Base-by-base conservation (phyloP, 768 basidiomycete species). In the Pilatotrama ljubarskyi region DNA sequence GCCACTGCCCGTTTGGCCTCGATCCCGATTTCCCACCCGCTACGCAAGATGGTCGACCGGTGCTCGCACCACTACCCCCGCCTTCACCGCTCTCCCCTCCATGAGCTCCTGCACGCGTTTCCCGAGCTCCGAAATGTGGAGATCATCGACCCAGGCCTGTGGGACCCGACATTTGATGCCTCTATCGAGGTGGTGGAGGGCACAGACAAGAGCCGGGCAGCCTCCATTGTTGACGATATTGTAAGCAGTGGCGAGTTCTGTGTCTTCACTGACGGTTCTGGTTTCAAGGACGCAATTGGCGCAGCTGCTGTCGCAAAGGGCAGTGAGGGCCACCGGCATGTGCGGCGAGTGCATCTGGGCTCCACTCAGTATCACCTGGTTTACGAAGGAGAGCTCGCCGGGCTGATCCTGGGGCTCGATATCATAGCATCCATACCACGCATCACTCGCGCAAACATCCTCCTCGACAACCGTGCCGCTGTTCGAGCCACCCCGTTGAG, bases 81-180 rank as follows among this genome's bases (percentile, higher is more conserved):
- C 24, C 22, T 43, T 5, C 70, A 72, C 46, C 59, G 51, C 4
- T 46, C 63, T 0, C 61, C 69, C 0, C 60, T 73, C 10, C 72
- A 72, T 48, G 41, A 61, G 2, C 47, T 49, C 29, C n/a, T 49
- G 9, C 11, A 18, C 47, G 26, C 47, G 1, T 49, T 49, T 29
- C 26, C 52, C 5, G 24, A 43, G 26, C 25, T 43, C n/a, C 40
- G 52, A 36, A 29, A 20, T 5, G 42, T 32, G 2, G 26, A 26
- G 10, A 15, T 41, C 32, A 10, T 24, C 35, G n/a, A 14, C 18
- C n/a, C 44, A 40, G 36, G 35, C 24, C 15, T 40, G 36, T 35
- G 20, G 18, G 24, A 52, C 37, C 20, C 14, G 22, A 25, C 42
- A 26, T 26, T 18, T 25, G 25, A 14, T 15, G 32, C 10, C 20